Evolutionary conservation across 148 eudicot genomes (phyloP), one percentile per base, ranked within the genome.

Genomic region (Nepenthes mirabilis): DNA sequence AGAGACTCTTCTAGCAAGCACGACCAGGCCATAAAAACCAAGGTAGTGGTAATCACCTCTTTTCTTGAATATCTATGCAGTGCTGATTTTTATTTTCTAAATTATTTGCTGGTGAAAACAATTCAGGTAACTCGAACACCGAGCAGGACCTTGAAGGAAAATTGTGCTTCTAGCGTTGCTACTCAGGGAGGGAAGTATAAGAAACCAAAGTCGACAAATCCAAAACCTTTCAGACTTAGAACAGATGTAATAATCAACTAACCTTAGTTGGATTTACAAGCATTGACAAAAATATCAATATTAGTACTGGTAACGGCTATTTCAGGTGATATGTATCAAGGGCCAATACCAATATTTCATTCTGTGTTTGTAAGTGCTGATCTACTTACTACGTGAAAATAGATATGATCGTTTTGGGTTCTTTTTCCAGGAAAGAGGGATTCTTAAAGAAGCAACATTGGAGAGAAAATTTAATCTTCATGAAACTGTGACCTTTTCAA

Each of bases 181-280:
- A 71, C 67, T 51, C 79, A 75, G 60, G 89, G 59, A 50, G 48
- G 71, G 68, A 86, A 82, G 75, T 68, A 71, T 54, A 86, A 56
- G 62, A 93, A 84, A 70, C 89, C 83, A 34, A 93, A 88, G 77
- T 76, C 84, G 10, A 88, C 96, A 62, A 77, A 80, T 65, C 87
- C 91, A 23, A 93, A 84, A 75, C 98, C 98, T 34, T 93, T 93
- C 64, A 80, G 91, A 76, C 86, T 93, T 43, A 83, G 96, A 65
- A 88, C 98, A 62, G 96, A 88, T 69, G 98, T 93, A 68, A 65
- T 88, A 2, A 14, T 23, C 23, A 3, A 68, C 47, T 43, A 50
- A 1, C 14, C 23, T 43, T 37, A 3, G 14, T 34, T 48, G 53
- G 52, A 2, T 23, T 23, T 23, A 23, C 23, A 23, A 23, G 23